Base-by-base conservation (phyloP, 2,329 filamentous ascomycete species). In the Dactylellina cionopaga region DNA sequence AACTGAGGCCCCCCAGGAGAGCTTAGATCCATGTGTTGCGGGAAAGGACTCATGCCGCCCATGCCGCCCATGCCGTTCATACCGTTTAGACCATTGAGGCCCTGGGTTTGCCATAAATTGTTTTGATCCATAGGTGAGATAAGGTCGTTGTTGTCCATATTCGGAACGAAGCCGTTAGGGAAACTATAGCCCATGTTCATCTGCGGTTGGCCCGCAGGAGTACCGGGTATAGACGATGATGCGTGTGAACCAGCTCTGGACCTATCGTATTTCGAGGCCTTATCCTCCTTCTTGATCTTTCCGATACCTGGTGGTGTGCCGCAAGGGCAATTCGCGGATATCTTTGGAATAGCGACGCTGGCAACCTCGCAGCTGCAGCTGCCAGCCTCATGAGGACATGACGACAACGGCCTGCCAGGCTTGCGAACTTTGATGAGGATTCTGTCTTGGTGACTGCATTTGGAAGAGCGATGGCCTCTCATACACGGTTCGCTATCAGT, bases 361-460 rank as follows among this genome's bases (percentile, higher is more conserved):
- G 76, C 75, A 33, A 77, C 69, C 24, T 76, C 76, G 46, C 76
- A 77, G 41, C 56, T 76, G 46, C 76, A 77, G 47, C 59, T 73
- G 33, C 73, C 65, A 15, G 66, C 55, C 43, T 54, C 74, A 76
- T 84, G 82, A 24, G 82, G 81, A 46, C 82, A 84, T 76, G 82
- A 82, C 29, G 81, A 80, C 19, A 83, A 78, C 15, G 83, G 83
- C 15, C 83, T 80, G 10, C 83, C 83, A 17, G 83, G 82, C 63
- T 83, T 83, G 25, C 82, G 81, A 19, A 84, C 82, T 76, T 83
- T 82, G 76, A 83, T 81, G 80, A 84, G 83, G 35, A 83, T 78
- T 70, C 83, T 79, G 71, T 84, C 82, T 56, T 80, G 82, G 75
- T 84, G 82, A 62, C 81, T 80, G 51, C 82, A 83, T 81, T 83